A percentile compares a stretch with the other conserved stretches of the same genome.
Conservation (phyloP, 495 filamentous ascomycete genomes). For the Aspergillus bertholletiae region DNA sequence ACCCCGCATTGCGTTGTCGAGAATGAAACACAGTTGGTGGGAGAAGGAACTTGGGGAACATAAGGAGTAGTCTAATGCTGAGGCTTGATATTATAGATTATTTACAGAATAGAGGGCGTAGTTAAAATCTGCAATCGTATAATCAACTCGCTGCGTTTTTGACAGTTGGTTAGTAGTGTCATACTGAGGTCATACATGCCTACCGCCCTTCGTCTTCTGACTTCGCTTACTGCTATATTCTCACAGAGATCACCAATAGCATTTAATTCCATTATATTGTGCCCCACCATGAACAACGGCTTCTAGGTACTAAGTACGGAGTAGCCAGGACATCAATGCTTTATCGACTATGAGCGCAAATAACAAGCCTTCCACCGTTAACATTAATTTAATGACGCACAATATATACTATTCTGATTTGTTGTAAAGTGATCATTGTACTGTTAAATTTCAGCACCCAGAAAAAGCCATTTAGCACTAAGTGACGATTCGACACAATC, state of each 20-base stretch:
- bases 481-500: slow-evolving; percentile 46
- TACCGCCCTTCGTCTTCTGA: neutral
- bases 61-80: slow-evolving; percentile 4
- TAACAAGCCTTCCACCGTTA: no score
- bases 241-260: no score
- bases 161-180: neutral
- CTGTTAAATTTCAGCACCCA: slow-evolving; percentile 78
- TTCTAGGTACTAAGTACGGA: no score
- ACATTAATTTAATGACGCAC: no score
- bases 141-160: neutral
- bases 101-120: neutral
- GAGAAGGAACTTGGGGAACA: slow-evolving; percentile 50
- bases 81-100: neutral
- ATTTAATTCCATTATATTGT: neutral
- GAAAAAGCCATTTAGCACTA: slow-evolving; percentile 77
- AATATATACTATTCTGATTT: no score
- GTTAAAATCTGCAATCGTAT: neutral
- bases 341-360: no score
- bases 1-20: slow-evolving; percentile 22
- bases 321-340: no score
- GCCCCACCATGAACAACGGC: no score
- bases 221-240: neutral
- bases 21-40: slow-evolving; percentile 47
- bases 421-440: no score
- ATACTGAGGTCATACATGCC: slow-evolving; percentile 15